phyloP scores from a whole-genome alignment of 225 moss, liverwort and hornwort species.

The Asterella californica region DNA sequence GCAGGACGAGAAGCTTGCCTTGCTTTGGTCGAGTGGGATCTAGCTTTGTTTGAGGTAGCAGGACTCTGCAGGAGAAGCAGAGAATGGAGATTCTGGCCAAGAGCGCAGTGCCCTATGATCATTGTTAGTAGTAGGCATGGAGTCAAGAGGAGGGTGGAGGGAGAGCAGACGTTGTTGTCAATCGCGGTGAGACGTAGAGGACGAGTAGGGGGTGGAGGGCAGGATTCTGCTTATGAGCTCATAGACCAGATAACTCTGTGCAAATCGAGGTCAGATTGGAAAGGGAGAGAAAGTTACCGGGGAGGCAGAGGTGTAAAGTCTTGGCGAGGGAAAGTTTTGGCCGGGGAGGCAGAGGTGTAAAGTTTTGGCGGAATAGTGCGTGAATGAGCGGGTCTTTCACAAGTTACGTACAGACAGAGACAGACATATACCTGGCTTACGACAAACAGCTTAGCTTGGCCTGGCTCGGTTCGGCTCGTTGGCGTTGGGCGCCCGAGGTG shows the following conservation, averaged over 20 bases:
- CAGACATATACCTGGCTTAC: neutral
- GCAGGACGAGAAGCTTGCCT: neutral
- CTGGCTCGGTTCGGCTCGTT: neutral
- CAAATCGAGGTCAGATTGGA: neutral
- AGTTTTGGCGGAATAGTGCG: neutral
- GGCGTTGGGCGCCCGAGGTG: neutral
- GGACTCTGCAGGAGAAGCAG: neutral
- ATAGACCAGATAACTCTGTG: neutral
- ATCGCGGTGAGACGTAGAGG: neutral
- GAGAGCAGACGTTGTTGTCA: neutral
- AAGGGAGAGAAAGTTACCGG: neutral
- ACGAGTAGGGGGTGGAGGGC: neutral
- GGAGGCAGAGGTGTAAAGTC: neutral
- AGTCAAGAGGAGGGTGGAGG: neutral
- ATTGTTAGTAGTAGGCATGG: neutral
- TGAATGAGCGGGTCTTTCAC: neutral
- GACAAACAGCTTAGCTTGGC: neutral
- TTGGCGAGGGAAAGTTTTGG: neutral
- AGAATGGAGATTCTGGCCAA: neutral
- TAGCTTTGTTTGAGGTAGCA: too few relatives aligned
- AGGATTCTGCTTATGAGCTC: neutral
- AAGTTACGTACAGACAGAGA: neutral
- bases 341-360: neutral
- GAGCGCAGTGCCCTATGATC: neutral
- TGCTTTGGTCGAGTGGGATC: constrained; percentile 4